Evolutionary conservation across 2,329 filamentous ascomycete genomes (phyloP), one percentile per base, ranked within the genome.

Genomic region (Cephalotrichum gorgonifer): DNA sequence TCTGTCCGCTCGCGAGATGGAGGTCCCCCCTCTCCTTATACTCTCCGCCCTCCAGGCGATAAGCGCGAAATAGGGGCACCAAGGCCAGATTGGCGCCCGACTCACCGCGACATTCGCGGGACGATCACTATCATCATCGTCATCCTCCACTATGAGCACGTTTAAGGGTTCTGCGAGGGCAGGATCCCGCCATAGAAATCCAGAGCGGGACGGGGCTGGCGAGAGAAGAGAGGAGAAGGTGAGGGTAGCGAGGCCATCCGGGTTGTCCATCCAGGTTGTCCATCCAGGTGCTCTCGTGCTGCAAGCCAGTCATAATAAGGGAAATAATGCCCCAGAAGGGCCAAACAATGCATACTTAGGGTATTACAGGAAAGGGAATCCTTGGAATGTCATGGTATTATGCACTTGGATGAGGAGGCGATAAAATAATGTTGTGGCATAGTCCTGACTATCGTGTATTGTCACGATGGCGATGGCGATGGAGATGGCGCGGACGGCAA

Each of bases 251-350:
- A 11, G 8, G 30, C 30, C 30, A 33, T 33, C 35, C 20, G 35
- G 35, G 35, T 23, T 17, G 35, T 41, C 45, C 45, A 47, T 47
- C 45, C 20, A 33, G 45, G 45, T 45, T 47, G 45, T 12, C 45
- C 45, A 41, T 41, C 45, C 27, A 41, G 23, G 45, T 39, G 20
- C 31, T 28, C 33, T 33, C 30, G 12, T 11, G 12, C 12, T 33
- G 30, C 12, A 33, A 3, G n/a, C 12, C 12, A 33, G 30, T 15
- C 30, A 33, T 14, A 14, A 33, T 11, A 4, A 4, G 30, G n/a
- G 30, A 33, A 15, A 15, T 4, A 14, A 33, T 33, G 12, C 12
- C 6, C 12, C 12, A 30, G 30, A 6, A 33, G 12, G 12, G 3
- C n/a, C n/a, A n/a, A n/a, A n/a, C n/a, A n/a, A n/a, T n/a, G n/a